Evolutionary conservation across 2,329 filamentous ascomycete genomes (phyloP).

Genomic region (Didymella lethalis): DNA sequence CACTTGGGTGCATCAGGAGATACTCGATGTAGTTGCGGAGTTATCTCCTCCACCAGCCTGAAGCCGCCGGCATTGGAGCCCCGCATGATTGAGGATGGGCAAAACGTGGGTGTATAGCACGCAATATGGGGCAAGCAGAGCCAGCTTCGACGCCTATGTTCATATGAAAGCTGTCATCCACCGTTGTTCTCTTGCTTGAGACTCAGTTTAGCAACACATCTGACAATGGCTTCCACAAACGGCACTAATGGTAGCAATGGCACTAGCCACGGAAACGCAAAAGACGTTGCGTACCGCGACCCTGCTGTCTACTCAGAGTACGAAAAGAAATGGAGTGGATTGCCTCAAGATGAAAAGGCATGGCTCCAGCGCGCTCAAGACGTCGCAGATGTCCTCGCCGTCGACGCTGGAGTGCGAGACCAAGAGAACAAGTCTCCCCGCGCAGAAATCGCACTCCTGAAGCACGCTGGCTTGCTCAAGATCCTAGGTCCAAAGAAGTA

Average conservation of each 20-base stretch:
- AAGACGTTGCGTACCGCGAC: constrained; percentile 37
- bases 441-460: constrained; percentile 61
- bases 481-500: constrained; percentile 60
- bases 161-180: neutral
- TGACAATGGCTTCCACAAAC: constrained; percentile 23
- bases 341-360: constrained; percentile 52
- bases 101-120: constrained; percentile 16
- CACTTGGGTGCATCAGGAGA: neutral
- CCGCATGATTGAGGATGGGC: constrained; percentile 4
- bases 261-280: constrained; percentile 22
- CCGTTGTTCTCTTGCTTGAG: neutral
- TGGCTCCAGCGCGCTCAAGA: constrained; percentile 61
- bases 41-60: constrained; percentile 1
- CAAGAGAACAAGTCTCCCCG: constrained; percentile 61
- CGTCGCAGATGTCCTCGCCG: constrained; percentile 59
- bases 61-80: neutral
- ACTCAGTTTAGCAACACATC: too few species aligned
- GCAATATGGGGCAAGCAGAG: constrained; percentile 19
- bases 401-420: constrained; percentile 59
- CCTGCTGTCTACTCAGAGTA: constrained; percentile 54
- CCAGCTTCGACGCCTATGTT: too few species aligned
- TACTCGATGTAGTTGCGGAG: neutral
- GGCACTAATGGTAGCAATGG: constrained; percentile 18
- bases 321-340: constrained; percentile 46
- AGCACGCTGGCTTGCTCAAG: constrained; percentile 60